Evolutionary conservation across 2,329 filamentous ascomycete species (phyloP), one percentile per base, ranked within the genome.

Genomic region (Colletotrichum sublineola): DNA sequence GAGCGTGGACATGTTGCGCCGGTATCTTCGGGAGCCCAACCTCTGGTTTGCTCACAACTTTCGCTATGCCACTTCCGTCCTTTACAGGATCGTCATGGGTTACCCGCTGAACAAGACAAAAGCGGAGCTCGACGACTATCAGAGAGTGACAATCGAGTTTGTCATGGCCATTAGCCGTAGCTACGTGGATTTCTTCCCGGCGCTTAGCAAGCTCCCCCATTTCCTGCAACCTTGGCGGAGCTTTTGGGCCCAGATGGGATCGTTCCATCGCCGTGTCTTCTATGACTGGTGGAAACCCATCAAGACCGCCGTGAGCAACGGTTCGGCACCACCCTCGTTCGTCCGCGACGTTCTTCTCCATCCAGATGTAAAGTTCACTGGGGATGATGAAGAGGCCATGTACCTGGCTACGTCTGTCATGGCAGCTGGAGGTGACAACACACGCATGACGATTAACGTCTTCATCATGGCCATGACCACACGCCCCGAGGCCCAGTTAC

Each of bases 381-480:
- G 78, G 2, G 73, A 76, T 29, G 80, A 83, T 1, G 78, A 82
- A 36, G 79, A 83, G 44, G 77, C 79, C 24, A 84, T 83, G 80
- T 84, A 83, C 52, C 75, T 82, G 33, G 79, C 80, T 1, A 78
- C 80, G 65, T 78, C 61, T 3, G 53, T 85, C 6, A 79, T 86
- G n/a, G 82, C 81, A 64, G 84, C 84, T 0, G 84, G 85, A 5
- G 80, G 78, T 33, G 84, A 86, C 71, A 86, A 81, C 6, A 82
- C 83, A 0, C 78, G 83, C n/a, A 78, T 82, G 73, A 77, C 68
- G 24, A 64, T 82, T 14, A 80, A 79, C 67, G 76, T 77, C 40
- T 77, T 79, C 52, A 70, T 79, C 57, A 77, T 80, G 75, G 77
- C 79, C 12, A 76, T 74, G 67, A 53, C 77, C 1, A 76, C 77